Conservation (phyloP, 805 yeast genomes). For the Kurtzmaniella fragi region DNA sequence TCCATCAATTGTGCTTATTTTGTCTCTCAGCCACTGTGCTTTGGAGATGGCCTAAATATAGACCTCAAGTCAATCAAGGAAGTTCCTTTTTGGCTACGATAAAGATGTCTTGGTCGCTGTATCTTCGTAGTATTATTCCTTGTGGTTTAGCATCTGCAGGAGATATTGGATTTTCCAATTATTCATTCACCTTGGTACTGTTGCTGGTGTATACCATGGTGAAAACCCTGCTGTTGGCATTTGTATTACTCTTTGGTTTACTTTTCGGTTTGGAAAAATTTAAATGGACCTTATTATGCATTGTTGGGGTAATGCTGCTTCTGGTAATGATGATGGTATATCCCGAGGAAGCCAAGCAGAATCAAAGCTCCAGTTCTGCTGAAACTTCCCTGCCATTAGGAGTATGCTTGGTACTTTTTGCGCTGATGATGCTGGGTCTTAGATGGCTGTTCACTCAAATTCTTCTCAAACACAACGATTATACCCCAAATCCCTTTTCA, state of each 20-base stretch:
- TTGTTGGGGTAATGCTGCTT: conserved; percentile 71
- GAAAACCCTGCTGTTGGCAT: conserved; percentile 81
- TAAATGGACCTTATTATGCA: conserved; percentile 59
- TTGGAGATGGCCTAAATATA: conserved; percentile 41
- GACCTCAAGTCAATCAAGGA: conserved; percentile 26
- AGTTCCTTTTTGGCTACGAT: conserved; percentile 10
- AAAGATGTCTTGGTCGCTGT: conserved; percentile 18
- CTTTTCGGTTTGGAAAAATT: conserved; percentile 73
- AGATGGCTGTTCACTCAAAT: conserved; percentile 95
- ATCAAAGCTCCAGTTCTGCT: conserved; percentile 1
- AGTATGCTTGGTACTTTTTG: conserved; percentile 64
- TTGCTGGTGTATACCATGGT: conserved; percentile 88
- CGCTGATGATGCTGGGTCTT: conserved; percentile 80
- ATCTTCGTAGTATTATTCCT: conserved; percentile 60
- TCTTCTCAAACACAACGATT: conserved; percentile 54
- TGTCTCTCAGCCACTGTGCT: conserved; percentile 45
- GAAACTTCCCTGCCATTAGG: conserved; percentile 40
- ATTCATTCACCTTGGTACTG: conserved; percentile 73
- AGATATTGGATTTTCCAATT: conserved; percentile 90
- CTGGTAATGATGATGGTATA: conserved; percentile 90
- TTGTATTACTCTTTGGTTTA: conserved; percentile 86
- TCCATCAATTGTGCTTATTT: conserved; percentile 75
- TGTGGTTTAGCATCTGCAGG: conserved; percentile 87
- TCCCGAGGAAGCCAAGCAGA: conserved; percentile 4
- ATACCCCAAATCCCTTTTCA: conserved; percentile 69